Conservation (phyloP, 202 grass and related monocot genomes). For the Bolboschoenoplectus hybrid region DNA sequence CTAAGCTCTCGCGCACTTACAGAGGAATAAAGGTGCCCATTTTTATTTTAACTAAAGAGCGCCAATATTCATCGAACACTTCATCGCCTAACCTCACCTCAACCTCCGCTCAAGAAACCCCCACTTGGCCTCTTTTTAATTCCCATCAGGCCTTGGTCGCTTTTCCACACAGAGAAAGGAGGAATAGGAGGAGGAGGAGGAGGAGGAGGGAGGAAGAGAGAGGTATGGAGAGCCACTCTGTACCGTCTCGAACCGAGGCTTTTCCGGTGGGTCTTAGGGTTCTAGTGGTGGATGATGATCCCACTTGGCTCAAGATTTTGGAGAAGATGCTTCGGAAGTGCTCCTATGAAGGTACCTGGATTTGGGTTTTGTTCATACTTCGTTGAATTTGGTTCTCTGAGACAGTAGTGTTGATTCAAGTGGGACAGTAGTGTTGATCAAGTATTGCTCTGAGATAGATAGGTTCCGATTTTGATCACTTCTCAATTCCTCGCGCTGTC, state of each 20-base stretch:
- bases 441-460: background rate
- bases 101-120: background rate
- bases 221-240: conserved; percentile 43
- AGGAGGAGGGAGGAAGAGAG: background rate
- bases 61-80: conserved; percentile 55
- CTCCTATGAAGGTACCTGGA: conserved; percentile 77
- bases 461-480: background rate
- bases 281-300: conserved; percentile 94
- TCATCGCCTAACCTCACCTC: background rate
- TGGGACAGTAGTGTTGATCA: background rate
- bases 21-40: conserved; percentile 35
- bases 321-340: conserved; percentile 99
- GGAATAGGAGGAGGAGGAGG: conserved; percentile 34
- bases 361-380: conserved; percentile 18
- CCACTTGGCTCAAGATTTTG: conserved; percentile 98
- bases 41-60: conserved; percentile 44
- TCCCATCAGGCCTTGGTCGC: conserved; percentile 14
- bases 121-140: conserved; percentile 36
- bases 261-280: conserved; percentile 94
- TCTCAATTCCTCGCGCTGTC: background rate
- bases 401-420: background rate
- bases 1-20: background rate
- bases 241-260: conserved; percentile 56
- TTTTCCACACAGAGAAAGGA: conserved; percentile 35
- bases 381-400: background rate